A percentile compares a stretch with the other conserved stretches of the same genome.
Conservation (phyloP, 2,329 filamentous ascomycete species). For the Phaeophleospora eucalypticola region DNA sequence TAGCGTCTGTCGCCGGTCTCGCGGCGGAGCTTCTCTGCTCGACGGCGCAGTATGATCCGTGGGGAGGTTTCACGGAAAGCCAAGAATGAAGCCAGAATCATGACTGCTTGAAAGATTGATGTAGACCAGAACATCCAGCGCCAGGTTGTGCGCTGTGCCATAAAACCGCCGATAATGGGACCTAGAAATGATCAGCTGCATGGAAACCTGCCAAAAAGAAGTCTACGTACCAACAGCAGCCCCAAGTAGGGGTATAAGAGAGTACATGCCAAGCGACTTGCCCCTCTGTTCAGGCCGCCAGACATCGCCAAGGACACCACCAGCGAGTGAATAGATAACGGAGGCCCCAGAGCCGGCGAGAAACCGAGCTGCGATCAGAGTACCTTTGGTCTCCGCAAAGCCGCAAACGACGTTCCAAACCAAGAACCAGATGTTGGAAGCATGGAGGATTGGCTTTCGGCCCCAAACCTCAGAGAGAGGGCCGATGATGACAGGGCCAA, state of each 20-base stretch:
- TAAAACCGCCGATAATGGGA: constrained; percentile 34
- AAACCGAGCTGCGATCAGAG: constrained; percentile 46
- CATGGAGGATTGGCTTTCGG: constrained; percentile 40
- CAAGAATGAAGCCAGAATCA: constrained; percentile 27
- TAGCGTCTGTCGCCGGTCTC: constrained; percentile 36
- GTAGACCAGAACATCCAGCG: constrained; percentile 45
- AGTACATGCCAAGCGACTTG: constrained; percentile 13
- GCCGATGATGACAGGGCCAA: constrained; percentile 18
- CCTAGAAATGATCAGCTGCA: constrained; percentile 2
- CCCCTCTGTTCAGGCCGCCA: constrained; percentile 20
- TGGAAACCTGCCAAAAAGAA: not conserved
- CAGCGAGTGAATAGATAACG: constrained; percentile 29
- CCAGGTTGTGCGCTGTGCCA: constrained; percentile 36
- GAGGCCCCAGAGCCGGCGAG: constrained; percentile 49
- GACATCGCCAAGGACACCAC: constrained; percentile 19
- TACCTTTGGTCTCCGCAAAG: constrained; percentile 38
- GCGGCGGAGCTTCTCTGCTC: constrained; percentile 35
- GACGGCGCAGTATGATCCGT: constrained; percentile 35
- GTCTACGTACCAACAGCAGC: constrained; percentile 13
- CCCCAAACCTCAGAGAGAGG: constrained; percentile 45
- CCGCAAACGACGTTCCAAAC: constrained; percentile 49
- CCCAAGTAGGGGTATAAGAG: constrained; percentile 18
- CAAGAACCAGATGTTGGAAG: constrained; percentile 49
- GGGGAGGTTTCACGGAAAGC: constrained; percentile 38
- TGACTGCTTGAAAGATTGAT: constrained; percentile 30